phyloP scores from a whole-genome alignment of 1,139 yeast species.

The Sugiyamaella japonica region DNA sequence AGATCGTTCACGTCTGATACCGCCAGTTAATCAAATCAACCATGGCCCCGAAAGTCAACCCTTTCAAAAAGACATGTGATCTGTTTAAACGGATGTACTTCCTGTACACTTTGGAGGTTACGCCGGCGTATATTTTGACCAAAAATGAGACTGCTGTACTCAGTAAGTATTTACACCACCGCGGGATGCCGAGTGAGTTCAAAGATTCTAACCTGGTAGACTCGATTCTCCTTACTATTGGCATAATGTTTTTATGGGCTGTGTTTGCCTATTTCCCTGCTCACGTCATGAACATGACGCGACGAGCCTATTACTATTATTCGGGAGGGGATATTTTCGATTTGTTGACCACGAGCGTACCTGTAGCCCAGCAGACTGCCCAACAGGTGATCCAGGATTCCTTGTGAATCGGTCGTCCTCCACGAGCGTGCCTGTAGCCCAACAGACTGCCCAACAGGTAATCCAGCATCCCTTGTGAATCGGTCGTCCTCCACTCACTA shows the following conservation, averaged over 20 bases:
- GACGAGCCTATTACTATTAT: slow-evolving; percentile 33
- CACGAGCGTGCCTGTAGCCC: not conserved
- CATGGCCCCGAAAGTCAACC: not conserved
- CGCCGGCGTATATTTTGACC: slow-evolving; percentile 35
- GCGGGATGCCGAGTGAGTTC: not conserved
- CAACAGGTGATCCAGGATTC: slow-evolving; percentile 1
- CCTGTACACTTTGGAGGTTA: slow-evolving; percentile 28
- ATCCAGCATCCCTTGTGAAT: no score
- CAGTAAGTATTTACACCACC: slow-evolving; percentile 27
- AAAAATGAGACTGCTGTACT: slow-evolving; percentile 25
- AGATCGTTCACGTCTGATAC: not conserved
- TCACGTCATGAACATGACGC: slow-evolving; percentile 27
- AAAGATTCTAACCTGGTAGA: slow-evolving; percentile 16
- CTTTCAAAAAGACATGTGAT: slow-evolving; percentile 4
- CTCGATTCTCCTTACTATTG: slow-evolving; percentile 20
- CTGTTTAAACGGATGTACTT: slow-evolving; percentile 21
- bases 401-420: no score
- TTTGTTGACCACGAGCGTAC: slow-evolving; percentile 10
- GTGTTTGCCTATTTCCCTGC: slow-evolving; percentile 33
- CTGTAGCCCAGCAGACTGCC: not conserved
- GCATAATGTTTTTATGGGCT: slow-evolving; percentile 27
- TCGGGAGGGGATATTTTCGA: slow-evolving; percentile 26
- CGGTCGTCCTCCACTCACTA: no score
- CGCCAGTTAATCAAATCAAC: no score
- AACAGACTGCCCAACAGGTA: no score